Percentiles rank a stretch among this genome's conserved stretches.
phyloP scores from a whole-genome alignment of 2,329 filamentous ascomycete species.

The Macrophomina phaseolina region DNA sequence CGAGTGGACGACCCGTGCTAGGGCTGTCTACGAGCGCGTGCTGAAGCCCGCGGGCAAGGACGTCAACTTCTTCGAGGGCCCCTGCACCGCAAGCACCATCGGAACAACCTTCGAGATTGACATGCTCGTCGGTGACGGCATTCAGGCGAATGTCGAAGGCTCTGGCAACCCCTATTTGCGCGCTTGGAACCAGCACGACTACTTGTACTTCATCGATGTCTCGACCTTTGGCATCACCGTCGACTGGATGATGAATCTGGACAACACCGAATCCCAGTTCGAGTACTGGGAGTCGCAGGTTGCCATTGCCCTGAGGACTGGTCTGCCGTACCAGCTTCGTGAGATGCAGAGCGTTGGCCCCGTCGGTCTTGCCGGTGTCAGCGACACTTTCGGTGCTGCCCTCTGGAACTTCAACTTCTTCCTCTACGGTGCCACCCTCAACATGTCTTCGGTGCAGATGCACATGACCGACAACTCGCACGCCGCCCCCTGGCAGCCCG shows the following conservation, averaged over 20 bases:
- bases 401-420: constrained; percentile 61
- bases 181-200: constrained; percentile 61
- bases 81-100: constrained; percentile 57
- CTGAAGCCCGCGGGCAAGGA: constrained; percentile 47
- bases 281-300: constrained; percentile 54
- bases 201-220: constrained; percentile 59
- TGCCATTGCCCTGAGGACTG: constrained; percentile 47
- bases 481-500: constrained; percentile 57
- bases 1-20: constrained; percentile 54
- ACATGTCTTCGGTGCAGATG: constrained; percentile 56
- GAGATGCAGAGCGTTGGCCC: constrained; percentile 60
- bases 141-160: constrained; percentile 45
- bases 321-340: constrained; percentile 55
- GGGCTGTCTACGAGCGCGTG: constrained; percentile 52
- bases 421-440: constrained; percentile 55
- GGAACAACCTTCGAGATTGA: constrained; percentile 57
- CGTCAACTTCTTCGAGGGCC: constrained; percentile 56
- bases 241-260: constrained; percentile 52
- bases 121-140: constrained; percentile 48
- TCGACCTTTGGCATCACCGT: constrained; percentile 52
- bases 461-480: constrained; percentile 62
- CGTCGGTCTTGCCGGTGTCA: constrained; percentile 53
- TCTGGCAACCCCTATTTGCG: constrained; percentile 43
- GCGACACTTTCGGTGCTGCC: constrained; percentile 56
- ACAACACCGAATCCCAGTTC: constrained; percentile 56